Percentiles rank a stretch among this genome's conserved stretches.
Conservation (phyloP, 441 rosid species). For the Melastoma candidum region DNA sequence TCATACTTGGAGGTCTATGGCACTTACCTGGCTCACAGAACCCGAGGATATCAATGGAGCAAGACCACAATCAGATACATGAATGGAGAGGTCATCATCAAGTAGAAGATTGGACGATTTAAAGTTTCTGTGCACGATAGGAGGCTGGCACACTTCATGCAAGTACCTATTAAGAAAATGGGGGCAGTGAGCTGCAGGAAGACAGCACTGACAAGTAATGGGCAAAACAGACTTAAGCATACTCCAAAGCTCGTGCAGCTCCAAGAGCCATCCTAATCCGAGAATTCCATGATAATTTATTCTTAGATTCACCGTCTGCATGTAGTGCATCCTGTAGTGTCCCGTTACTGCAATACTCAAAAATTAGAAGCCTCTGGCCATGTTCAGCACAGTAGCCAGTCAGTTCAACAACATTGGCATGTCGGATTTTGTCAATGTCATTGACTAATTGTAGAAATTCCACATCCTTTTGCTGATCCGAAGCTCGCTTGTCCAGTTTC, state of each 20-base stretch:
- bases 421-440: conserved; percentile 65
- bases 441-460: conserved; percentile 77
- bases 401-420: conserved; percentile 75
- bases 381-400: conserved; percentile 97
- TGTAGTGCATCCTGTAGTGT: conserved; percentile 77
- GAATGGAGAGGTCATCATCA: conserved; percentile 67
- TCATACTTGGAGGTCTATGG: not conserved
- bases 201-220: not conserved
- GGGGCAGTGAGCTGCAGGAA: conserved; percentile 13
- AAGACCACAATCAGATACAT: conserved; percentile 86
- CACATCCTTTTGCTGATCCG: conserved; percentile 58
- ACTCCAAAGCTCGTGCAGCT: conserved; percentile 95
- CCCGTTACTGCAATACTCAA: conserved; percentile 80
- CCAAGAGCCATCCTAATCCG: conserved; percentile 80
- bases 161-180: conserved; percentile 50
- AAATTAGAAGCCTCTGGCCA: conserved; percentile 75
- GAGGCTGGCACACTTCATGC: conserved; percentile 93
- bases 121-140: conserved; percentile 80
- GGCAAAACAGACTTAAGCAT: conserved; percentile 26
- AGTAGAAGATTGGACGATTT: conserved; percentile 79
- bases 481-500: conserved; percentile 66
- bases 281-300: conserved; percentile 63
- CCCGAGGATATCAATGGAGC: conserved; percentile 74
- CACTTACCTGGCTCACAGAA: conserved; percentile 79
- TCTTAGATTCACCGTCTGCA: conserved; percentile 64